phyloP scores from a whole-genome alignment of 108 stramenopile genomes.

The Nannochloropsis oceanica region DNA sequence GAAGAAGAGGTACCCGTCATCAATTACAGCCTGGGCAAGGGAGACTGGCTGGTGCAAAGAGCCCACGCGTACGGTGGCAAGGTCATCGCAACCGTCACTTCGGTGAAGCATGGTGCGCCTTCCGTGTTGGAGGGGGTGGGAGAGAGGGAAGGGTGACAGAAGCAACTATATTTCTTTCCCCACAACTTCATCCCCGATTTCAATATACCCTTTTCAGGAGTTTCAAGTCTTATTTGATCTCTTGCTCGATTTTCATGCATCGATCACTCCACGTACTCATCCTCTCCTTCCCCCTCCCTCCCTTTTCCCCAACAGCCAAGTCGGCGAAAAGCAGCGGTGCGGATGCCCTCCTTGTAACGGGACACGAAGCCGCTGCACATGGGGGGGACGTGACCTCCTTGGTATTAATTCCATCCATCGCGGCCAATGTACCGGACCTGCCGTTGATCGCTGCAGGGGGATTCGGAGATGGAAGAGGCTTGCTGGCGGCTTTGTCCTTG shows the following conservation, averaged over 20 bases:
- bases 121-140: not conserved
- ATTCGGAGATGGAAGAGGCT: slow-evolving; percentile 65
- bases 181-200: not conserved
- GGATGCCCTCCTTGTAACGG: slow-evolving; percentile 67
- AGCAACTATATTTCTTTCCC: not conserved
- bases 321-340: slow-evolving; percentile 50
- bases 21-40: slow-evolving; percentile 67
- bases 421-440: slow-evolving; percentile 43
- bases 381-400: slow-evolving; percentile 66
- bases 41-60: slow-evolving; percentile 58
- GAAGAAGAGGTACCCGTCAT: slow-evolving; percentile 65
- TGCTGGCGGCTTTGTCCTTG: slow-evolving; percentile 56
- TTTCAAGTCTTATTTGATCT: too few relatives aligned
- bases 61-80: slow-evolving; percentile 58
- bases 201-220: too few relatives aligned
- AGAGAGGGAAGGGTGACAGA: not conserved
- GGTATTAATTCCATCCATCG: slow-evolving; percentile 52
- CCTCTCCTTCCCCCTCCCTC: too few relatives aligned
- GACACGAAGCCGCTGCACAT: slow-evolving; percentile 79
- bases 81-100: slow-evolving; percentile 59
- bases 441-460: slow-evolving; percentile 76
- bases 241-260: not conserved
- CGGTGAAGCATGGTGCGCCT: slow-evolving; percentile 44
- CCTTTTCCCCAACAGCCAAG: slow-evolving; percentile 18
- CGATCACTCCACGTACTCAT: not conserved